phyloP scores from a whole-genome alignment of 148 eudicot species.

The Rhododendron ovatum region DNA sequence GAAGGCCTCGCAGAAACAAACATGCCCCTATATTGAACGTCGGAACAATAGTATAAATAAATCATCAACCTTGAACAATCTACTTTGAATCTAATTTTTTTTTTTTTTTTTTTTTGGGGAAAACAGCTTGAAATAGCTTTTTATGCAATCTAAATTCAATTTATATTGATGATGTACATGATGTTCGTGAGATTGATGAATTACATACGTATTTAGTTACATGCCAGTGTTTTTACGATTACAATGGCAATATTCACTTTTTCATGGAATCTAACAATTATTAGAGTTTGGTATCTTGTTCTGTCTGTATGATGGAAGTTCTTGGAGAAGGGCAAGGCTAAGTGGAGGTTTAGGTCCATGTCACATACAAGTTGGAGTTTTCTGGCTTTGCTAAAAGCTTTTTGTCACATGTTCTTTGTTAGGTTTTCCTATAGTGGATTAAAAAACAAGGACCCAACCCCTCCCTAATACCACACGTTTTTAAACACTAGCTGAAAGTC shows the following conservation, averaged over 20 bases:
- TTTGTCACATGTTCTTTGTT: conserved; percentile 15
- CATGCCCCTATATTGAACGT: not conserved
- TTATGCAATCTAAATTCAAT: not conserved
- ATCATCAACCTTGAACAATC: not conserved
- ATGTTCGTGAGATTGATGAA: not conserved
- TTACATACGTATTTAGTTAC: not conserved
- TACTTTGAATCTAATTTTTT: not conserved
- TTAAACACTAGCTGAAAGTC: conserved; percentile 6
- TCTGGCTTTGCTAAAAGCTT: conserved; percentile 18
- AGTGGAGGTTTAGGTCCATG: conserved; percentile 16
- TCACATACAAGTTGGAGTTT: conserved; percentile 26
- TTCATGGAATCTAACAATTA: not conserved
- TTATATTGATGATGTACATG: not conserved
- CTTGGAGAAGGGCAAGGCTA: conserved; percentile 5
- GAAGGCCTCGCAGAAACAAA: not conserved
- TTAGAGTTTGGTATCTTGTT: conserved; percentile 15
- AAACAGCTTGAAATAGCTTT: not conserved
- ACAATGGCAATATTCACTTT: not conserved
- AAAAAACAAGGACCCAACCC: conserved; percentile 12
- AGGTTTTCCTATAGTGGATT: conserved; percentile 3
- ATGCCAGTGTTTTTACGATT: not conserved
- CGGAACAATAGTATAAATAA: not conserved
- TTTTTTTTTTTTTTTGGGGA: not conserved
- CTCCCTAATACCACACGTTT: conserved; percentile 1
- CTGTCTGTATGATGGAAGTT: conserved; percentile 18